Evolutionary conservation across 148 eudicot species (phyloP).

Genomic region (Arctostaphylos glauca): DNA sequence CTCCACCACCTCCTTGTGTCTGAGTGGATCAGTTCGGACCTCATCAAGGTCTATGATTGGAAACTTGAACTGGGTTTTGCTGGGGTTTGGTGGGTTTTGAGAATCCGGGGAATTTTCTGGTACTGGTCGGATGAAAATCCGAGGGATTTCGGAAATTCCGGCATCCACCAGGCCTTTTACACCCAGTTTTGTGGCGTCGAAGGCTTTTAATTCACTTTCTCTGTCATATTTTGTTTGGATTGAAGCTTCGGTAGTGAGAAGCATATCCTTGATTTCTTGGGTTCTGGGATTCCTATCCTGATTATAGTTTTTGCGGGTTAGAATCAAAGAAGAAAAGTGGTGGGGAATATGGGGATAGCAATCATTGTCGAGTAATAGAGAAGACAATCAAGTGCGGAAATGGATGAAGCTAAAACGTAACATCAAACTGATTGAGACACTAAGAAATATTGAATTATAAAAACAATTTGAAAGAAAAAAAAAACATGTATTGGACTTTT

Average conservation of each 20-base stretch:
- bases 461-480: not conserved
- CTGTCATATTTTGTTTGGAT: not conserved
- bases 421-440: not conserved
- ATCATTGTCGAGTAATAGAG: no score
- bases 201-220: not conserved
- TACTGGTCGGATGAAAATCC: not conserved
- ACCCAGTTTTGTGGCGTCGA: not conserved
- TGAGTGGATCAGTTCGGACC: not conserved
- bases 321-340: not conserved
- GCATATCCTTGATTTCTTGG: not conserved
- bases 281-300: not conserved
- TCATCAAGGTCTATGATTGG: not conserved
- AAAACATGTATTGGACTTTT: no score
- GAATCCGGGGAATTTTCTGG: not conserved
- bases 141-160: not conserved
- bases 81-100: not conserved
- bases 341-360: not conserved
- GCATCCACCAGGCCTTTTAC: not conserved
- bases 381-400: no score
- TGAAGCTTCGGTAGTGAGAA: not conserved
- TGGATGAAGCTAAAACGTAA: slow-evolving; percentile 3
- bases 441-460: no score
- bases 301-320: not conserved
- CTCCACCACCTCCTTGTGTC: not conserved
- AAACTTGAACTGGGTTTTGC: not conserved